Evolutionary conservation across 1,284 basidiomycete genomes (phyloP), one percentile per base, ranked within the genome.

Genomic region (Fereydounia khargensis): DNA sequence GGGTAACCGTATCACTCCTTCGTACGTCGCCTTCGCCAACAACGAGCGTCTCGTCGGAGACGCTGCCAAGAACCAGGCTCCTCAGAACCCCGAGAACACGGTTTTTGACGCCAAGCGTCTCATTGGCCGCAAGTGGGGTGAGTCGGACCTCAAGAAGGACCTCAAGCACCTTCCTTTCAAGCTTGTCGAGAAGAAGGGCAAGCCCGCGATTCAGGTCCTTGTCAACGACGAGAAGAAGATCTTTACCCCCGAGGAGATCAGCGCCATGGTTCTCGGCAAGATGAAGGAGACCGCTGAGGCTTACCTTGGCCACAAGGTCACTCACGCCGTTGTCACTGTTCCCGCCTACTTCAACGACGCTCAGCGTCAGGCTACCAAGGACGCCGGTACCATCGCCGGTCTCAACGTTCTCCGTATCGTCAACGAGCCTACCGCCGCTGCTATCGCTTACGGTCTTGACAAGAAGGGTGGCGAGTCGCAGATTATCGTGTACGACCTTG

Each of bases 291-390:
- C 92, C 39, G 92, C 91, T 6, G 85, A 94, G 71, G 85, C 87
- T 52, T 96, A 85, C 79, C 80, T 97, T 28, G 91, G 89, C 79
- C 92, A 92, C 80, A 85, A 85, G 66, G 85, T 97, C 79, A 92
- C 88, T 87, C 92, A 82, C 73, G 81, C 80, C 51, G 92, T 97
- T 68, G 82, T 96, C 72, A 97, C 92, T 24, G 94, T 97, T 30
- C 92, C 92, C 4, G 92, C 92, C 0, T 97, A 97, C 81, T 97
- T 97, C 84, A 98, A 98, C 78, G 95, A 98, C 78, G 91, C 94
- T 23, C 94, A 98, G 79, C 86, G 94, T 63, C 91, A 95, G 81
- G 94, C 95, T 13, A 98, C 94, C 60, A 96, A 96, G 80, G 87
- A 97, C 68, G 91, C 95, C 43, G 94, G 94, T 78, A 85, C 89